Evolutionary conservation across 176 grass and related monocot species (phyloP).

Genomic region (Tillandsia fasciculata): DNA sequence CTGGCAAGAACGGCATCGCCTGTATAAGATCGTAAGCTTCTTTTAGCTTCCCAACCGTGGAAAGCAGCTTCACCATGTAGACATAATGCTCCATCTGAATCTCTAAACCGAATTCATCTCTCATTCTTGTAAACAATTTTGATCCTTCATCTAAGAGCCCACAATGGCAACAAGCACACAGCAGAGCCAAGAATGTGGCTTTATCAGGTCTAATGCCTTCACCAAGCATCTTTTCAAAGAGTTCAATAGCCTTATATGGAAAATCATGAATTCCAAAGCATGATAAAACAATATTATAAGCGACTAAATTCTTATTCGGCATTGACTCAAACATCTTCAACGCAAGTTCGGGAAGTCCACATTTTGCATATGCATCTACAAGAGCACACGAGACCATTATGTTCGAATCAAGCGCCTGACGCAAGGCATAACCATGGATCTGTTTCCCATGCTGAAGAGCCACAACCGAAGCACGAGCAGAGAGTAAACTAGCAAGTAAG

Average conservation of each 20-base stretch:
- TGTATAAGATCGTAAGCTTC: slow-evolving; percentile 63
- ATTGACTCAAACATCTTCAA: slow-evolving; percentile 32
- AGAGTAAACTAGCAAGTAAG: slow-evolving; percentile 45
- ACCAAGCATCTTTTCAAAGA: slow-evolving; percentile 40
- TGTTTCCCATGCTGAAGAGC: slow-evolving; percentile 32
- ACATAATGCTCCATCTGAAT: slow-evolving; percentile 53
- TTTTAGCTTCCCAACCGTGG: slow-evolving; percentile 38
- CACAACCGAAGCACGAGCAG: slow-evolving; percentile 34
- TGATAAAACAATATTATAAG: slow-evolving; percentile 53
- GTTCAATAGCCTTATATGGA: slow-evolving; percentile 28
- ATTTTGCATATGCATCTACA: slow-evolving; percentile 63
- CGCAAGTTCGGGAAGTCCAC: slow-evolving; percentile 37
- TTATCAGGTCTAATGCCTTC: slow-evolving; percentile 31
- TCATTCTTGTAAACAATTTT: slow-evolving; percentile 53
- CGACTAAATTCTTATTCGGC: slow-evolving; percentile 32
- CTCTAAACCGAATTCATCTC: slow-evolving; percentile 37
- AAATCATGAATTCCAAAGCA: slow-evolving; percentile 53
- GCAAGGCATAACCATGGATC: slow-evolving; percentile 41
- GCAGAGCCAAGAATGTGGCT: slow-evolving; percentile 52
- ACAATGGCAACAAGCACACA: slow-evolving; percentile 51
- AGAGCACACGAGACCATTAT: slow-evolving; percentile 42
- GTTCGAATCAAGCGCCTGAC: slow-evolving; percentile 19
- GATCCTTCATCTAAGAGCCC: slow-evolving; percentile 49
- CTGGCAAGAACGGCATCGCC: slow-evolving; percentile 32
- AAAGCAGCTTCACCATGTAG: slow-evolving; percentile 63